A percentile compares a stretch with the other conserved stretches of the same genome.
These are phyloP conservation scores for Haematococcus lacustris DNA, from an alignment of 139 green algal genomes.

Conservation along the genomic window DNA sequence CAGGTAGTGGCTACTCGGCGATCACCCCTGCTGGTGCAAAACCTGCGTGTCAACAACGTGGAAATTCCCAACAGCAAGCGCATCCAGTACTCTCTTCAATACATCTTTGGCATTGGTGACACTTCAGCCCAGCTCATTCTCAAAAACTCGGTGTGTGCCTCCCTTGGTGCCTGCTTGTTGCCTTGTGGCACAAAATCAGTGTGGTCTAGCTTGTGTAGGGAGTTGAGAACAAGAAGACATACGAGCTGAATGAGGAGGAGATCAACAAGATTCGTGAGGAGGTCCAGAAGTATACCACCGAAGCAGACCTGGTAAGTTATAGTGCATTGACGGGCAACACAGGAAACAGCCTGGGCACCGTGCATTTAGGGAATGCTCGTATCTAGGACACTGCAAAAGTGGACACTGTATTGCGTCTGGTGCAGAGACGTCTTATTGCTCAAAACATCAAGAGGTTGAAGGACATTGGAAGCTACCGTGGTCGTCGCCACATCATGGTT, in stretches of 20 bases:
- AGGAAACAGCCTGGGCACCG: no score
- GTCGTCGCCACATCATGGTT: slow-evolving; percentile 84
- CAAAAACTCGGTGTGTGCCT: slow-evolving; percentile 46
- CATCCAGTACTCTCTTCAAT: slow-evolving; percentile 90
- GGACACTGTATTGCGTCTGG: no score
- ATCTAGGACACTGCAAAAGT: no score
- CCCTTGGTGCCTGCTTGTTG: no score
- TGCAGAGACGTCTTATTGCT: slow-evolving; percentile 69
- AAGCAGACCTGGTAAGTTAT: slow-evolving; percentile 83
- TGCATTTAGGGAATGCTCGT: no score
- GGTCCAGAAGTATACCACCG: slow-evolving; percentile 82
- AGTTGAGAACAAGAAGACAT: slow-evolving; percentile 94
- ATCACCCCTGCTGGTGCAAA: slow-evolving; percentile 56
- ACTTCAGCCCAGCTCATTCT: slow-evolving; percentile 91
- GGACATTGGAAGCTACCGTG: slow-evolving; percentile 96
- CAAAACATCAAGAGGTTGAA: slow-evolving; percentile 97
- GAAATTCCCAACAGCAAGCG: slow-evolving; percentile 98
- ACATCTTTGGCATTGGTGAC: slow-evolving; percentile 92
- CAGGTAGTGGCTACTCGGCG: slow-evolving; percentile 39
- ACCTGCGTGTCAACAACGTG: slow-evolving; percentile 90
- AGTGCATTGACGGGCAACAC: no score
- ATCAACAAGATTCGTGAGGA: slow-evolving; percentile 88
- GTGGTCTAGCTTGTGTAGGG: no score
- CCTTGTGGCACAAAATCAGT: no score
- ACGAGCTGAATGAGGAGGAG: slow-evolving; percentile 94